These are phyloP conservation scores for Talaromyces stipitatus DNA, from an alignment of 495 filamentous ascomycete species.

Conservation along the genomic window DNA sequence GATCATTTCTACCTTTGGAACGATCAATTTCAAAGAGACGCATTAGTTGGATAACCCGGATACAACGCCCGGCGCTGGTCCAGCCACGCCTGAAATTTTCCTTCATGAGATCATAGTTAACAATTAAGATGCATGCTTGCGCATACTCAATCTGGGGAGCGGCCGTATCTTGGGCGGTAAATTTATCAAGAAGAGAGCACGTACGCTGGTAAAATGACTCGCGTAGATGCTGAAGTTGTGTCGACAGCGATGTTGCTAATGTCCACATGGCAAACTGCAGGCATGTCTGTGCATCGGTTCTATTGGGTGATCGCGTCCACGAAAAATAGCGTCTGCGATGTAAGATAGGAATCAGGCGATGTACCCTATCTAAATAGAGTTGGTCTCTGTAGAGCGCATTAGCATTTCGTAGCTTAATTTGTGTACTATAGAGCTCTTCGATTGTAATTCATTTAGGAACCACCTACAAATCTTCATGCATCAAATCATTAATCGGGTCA, in stretches of 20 bases:
- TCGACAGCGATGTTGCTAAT: slow-evolving; percentile 17
- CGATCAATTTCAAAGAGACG: slow-evolving; percentile 40
- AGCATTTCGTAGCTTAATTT: not conserved
- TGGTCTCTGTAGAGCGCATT: slow-evolving; percentile 19
- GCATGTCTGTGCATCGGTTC: slow-evolving; percentile 9
- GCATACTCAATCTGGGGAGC: slow-evolving; percentile 28
- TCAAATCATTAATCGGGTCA: slow-evolving; percentile 11
- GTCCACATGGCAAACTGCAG: slow-evolving; percentile 30
- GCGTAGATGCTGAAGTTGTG: slow-evolving; percentile 12
- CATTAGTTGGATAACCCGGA: slow-evolving; percentile 41
- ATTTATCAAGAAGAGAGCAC: slow-evolving; percentile 9
- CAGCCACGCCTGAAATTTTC: slow-evolving; percentile 33
- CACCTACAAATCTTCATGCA: slow-evolving; percentile 35
- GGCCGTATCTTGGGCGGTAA: slow-evolving; percentile 2
- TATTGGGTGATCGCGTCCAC: slow-evolving; percentile 9
- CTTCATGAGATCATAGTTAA: slow-evolving; percentile 38
- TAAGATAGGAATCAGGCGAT: slow-evolving; percentile 20
- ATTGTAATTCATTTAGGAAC: no score
- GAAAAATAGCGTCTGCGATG: slow-evolving; percentile 18
- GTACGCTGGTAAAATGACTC: slow-evolving; percentile 19
- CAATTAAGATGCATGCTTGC: slow-evolving; percentile 44
- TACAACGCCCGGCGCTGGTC: slow-evolving; percentile 43
- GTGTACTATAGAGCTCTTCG: no score
- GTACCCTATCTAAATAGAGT: slow-evolving; percentile 27
- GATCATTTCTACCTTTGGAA: slow-evolving; percentile 3